Conservation (phyloP, 1,284 basidiomycete genomes). For the Ustilago esculenta region DNA sequence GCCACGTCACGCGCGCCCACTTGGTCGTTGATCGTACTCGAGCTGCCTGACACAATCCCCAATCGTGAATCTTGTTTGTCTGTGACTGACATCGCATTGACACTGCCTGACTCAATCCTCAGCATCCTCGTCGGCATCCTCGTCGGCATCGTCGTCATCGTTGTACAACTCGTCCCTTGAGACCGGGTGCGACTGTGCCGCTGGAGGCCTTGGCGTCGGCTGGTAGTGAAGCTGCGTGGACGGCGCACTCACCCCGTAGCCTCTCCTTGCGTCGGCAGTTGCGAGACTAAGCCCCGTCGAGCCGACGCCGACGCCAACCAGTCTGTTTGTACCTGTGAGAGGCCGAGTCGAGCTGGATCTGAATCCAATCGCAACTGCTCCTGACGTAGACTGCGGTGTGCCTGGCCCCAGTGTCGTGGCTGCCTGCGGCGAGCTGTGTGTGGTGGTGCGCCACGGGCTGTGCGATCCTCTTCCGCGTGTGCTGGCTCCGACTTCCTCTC, state of each 20-base stretch:
- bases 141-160: slow-evolving; percentile 11
- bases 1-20: slow-evolving; percentile 4
- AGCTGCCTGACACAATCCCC: too few relatives aligned
- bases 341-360: slow-evolving; percentile 25
- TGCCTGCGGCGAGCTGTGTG: background rate
- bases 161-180: slow-evolving; percentile 28
- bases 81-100: too few relatives aligned
- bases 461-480: slow-evolving; percentile 40
- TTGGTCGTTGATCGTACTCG: too few relatives aligned
- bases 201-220: background rate
- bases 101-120: background rate
- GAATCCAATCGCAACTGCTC: slow-evolving; percentile 12
- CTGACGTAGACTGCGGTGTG: background rate
- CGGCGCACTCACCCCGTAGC: slow-evolving; percentile 34
- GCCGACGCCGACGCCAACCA: slow-evolving; percentile 13
- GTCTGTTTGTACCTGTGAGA: slow-evolving; percentile 9
- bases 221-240: slow-evolving; percentile 38
- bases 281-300: slow-evolving; percentile 2
- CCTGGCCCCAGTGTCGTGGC: slow-evolving; percentile 1
- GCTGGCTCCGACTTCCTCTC: slow-evolving; percentile 43
- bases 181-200: slow-evolving; percentile 20
- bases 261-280: slow-evolving; percentile 11
- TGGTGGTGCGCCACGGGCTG: slow-evolving; percentile 38
- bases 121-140: background rate
- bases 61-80: too few relatives aligned